Base-by-base conservation (phyloP, 768 basidiomycete species). In the Leucosporidium creatinivorum region DNA sequence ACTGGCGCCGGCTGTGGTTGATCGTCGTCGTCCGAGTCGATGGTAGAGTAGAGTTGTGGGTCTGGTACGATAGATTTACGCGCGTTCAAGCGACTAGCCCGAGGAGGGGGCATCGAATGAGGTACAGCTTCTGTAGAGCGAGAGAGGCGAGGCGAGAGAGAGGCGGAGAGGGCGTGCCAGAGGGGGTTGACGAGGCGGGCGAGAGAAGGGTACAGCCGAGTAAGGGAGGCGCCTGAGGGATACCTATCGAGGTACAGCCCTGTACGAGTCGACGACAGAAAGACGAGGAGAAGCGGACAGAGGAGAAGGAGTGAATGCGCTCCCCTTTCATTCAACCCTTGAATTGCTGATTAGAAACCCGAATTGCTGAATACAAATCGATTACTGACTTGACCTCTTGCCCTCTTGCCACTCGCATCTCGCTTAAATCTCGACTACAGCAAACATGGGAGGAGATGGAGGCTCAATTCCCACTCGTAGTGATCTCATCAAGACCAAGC, bases 381-480 rank as follows among this genome's bases (percentile, higher is more conserved):
- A n/a, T n/a, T n/a, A n/a, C 33, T 33, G 10, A 33, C 10, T 13
- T 44, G 8, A 15, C 39, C 39, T 44, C 39, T 44, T 44, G 39
- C 15, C 39, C 39, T 44, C 39, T 33, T 33, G 33, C 39, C 39
- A 17, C 39, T 44, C 39, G 3, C 39, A 8, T 17, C 39, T 44
- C 39, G 13, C 15, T 13, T 7, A 12, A 6, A 9, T 2, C 2
- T 44, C 6, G 39, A 44, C 39, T 44, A 10, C 15, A 44, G 5
- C 12, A 12, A 5, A 44, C 8, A 73, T 73, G 74, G 75, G 76
- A 63, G 73, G 74, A 66, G 76, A 77, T 68, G 77, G 78, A 50
- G 78, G 76, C 47, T 80, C 78, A 9, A 79, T 81, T 70, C 78
- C 79, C 0, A 78, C 80, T 63, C 75, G 80, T 30, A 65, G 76